Base-by-base conservation (phyloP, 192 early-diverging fungal genomes). In the Glomus cerebriforme region DNA sequence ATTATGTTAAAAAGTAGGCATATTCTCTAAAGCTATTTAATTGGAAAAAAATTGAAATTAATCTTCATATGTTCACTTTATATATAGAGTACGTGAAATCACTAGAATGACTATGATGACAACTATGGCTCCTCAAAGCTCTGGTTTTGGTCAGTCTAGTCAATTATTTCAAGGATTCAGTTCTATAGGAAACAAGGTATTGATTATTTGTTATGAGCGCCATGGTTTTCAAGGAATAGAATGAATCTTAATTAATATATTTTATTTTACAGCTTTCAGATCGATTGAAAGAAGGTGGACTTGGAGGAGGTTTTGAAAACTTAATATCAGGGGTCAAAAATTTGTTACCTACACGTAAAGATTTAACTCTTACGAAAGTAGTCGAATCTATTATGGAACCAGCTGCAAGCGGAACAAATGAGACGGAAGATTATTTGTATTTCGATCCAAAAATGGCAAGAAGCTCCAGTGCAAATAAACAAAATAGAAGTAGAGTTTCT, bases 241-340 rank as follows among this genome's bases (percentile, higher is more conserved):
- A 43, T 35, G n/a, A n/a, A 69, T 12, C 22, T 35, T 29, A 49
- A 47, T 5, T 58, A 7, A 31, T 26, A n/a, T n/a, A 49, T 39
- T 32, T 74, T 80, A 45, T 31, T 62, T n/a, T 62, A 49, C 35
- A 13, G 17, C 37, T 12, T 71, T 69, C 92, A 1, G 93, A 94
- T 66, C 88, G 88, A 59, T 72, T 92, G n/a, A 88, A 89, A 68
- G 89, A 89, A 67, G 90, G 92, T 49, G 92, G 91, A 13, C 86
- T 92, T 45, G 91, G 89, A 74, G 89, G 91, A 37, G 92, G 91
- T 39, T 86, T 95, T 59, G 91, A 93, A 39, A 92, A 91, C 73
- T 83, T 93, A 54, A 82, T 94, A 77, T 92, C 96, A 7, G 96
- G 96, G 7, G 97, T 99, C 19, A 95, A 96, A 82, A 99, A 98